These are phyloP conservation scores for Cyberlindnera sargentensis DNA, from an alignment of 805 yeast genomes.

Conservation along the genomic window DNA sequence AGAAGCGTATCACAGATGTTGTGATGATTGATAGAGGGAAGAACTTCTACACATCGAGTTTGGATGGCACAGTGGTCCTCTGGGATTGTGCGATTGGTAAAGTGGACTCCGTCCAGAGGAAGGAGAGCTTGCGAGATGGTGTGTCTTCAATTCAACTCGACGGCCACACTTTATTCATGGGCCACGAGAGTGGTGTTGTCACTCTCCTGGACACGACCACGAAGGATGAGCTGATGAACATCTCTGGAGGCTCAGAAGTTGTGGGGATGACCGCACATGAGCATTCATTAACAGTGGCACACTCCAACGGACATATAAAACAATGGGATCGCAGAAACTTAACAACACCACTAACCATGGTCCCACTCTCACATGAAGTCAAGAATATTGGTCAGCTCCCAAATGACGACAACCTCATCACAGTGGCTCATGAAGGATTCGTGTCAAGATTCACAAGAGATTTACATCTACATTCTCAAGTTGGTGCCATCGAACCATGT, in stretches of 20 bases:
- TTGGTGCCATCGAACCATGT: no score
- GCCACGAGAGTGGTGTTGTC: constrained; percentile 32
- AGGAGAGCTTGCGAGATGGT: constrained; percentile 29
- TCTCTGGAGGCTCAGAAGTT: constrained; percentile 23
- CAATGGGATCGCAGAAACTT: constrained; percentile 34
- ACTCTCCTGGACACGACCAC: constrained; percentile 33
- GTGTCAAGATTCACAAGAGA: no score
- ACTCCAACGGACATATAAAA: constrained; percentile 28
- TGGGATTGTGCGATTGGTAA: constrained; percentile 68
- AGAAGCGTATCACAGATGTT: constrained; percentile 38
- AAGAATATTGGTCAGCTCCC: not conserved
- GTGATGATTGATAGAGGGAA: constrained; percentile 58
- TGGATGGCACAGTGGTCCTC: constrained; percentile 48
- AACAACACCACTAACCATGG: no score
- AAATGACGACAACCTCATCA: no score
- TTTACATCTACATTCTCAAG: no score
- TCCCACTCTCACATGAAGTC: no score
- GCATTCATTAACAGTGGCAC: constrained; percentile 26
- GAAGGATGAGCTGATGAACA: constrained; percentile 18
- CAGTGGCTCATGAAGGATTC: not conserved
- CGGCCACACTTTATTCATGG: constrained; percentile 34
- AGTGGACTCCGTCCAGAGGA: constrained; percentile 35
- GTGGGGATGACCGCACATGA: not conserved
- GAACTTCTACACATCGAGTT: constrained; percentile 49
- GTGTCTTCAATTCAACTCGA: constrained; percentile 22